Percentiles rank a stretch among this genome's conserved stretches.
These are phyloP conservation scores for Arachis stenosperma DNA, from an alignment of 306 rosid species.

Conservation along the genomic window DNA sequence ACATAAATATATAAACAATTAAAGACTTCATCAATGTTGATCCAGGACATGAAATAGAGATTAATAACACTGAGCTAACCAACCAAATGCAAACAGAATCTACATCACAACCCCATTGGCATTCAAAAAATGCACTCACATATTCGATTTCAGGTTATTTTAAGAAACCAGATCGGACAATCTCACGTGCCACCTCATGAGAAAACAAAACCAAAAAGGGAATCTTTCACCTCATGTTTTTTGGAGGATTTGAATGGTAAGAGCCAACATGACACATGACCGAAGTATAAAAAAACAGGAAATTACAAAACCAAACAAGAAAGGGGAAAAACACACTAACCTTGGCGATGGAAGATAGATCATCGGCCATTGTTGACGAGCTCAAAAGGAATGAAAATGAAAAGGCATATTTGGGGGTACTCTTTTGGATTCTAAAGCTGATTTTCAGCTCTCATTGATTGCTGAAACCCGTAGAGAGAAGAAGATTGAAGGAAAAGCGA, in stretches of 20 bases:
- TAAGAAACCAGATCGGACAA: slow-evolving; percentile 53
- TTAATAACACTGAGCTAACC: slow-evolving; percentile 30
- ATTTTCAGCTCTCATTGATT: slow-evolving; percentile 49
- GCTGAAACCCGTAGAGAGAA: slow-evolving; percentile 32
- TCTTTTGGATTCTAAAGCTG: slow-evolving; percentile 40
- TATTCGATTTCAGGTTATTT: slow-evolving; percentile 30
- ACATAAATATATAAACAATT: background rate
- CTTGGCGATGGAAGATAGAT: slow-evolving; percentile 74
- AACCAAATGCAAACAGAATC: slow-evolving; percentile 23
- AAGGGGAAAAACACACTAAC: slow-evolving; percentile 37
- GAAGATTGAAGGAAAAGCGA: slow-evolving; percentile 40
- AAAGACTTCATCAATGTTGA: slow-evolving; percentile 29
- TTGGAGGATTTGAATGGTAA: slow-evolving; percentile 29
- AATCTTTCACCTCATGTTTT: slow-evolving; percentile 34
- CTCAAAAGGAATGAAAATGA: slow-evolving; percentile 60
- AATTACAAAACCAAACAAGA: background rate
- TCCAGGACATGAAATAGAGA: slow-evolving; percentile 29
- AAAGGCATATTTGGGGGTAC: slow-evolving; percentile 63
- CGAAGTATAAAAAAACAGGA: background rate
- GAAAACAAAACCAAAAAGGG: slow-evolving; percentile 34
- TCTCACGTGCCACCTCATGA: slow-evolving; percentile 54
- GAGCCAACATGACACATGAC: slow-evolving; percentile 28
- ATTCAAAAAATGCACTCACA: slow-evolving; percentile 5
- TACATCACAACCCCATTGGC: slow-evolving; percentile 32
- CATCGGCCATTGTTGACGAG: slow-evolving; percentile 83